Conservation (phyloP, 2,329 filamentous ascomycete species). For the Aspergillus aculeatinus region DNA sequence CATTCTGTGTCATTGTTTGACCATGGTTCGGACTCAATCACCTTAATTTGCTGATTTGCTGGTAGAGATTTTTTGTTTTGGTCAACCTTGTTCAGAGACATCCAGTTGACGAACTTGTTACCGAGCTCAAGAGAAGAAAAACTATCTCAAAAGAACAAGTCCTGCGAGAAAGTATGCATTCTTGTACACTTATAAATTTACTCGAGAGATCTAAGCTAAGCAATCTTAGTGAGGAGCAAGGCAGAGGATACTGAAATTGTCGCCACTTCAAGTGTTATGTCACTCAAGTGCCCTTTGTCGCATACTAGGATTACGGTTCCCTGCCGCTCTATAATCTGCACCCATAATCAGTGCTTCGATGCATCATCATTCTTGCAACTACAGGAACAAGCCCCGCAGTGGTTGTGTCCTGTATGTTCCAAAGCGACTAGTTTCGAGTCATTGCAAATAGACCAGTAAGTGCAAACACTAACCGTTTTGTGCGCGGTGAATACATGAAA, state of each 20-base stretch:
- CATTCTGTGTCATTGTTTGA: neutral
- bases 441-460: slow-evolving; percentile 82
- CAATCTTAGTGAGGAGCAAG: slow-evolving; percentile 67
- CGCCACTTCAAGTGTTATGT: slow-evolving; percentile 82
- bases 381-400: slow-evolving; percentile 94
- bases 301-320: slow-evolving; percentile 78
- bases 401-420: slow-evolving; percentile 93
- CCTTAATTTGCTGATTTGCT: neutral
- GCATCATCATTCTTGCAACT: slow-evolving; percentile 87
- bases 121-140: slow-evolving; percentile 63
- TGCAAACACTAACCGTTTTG: slow-evolving; percentile 12
- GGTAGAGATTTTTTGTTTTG: slow-evolving; percentile 69
- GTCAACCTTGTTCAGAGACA: slow-evolving; percentile 74
- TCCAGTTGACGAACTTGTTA: slow-evolving; percentile 69
- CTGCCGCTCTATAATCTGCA: slow-evolving; percentile 75
- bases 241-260: slow-evolving; percentile 86
- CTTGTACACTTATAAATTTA: slow-evolving; percentile 3
- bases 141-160: slow-evolving; percentile 80
- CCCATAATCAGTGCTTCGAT: slow-evolving; percentile 93
- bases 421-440: slow-evolving; percentile 77
- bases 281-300: slow-evolving; percentile 87
- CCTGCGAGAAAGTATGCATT: slow-evolving; percentile 69
- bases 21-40: neutral
- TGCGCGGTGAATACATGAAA: slow-evolving; percentile 6
- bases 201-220: slow-evolving; percentile 19